Evolutionary conservation across 1,139 yeast species (phyloP), one percentile per base, ranked within the genome.

Genomic region (Scheffersomyces lignicola): DNA sequence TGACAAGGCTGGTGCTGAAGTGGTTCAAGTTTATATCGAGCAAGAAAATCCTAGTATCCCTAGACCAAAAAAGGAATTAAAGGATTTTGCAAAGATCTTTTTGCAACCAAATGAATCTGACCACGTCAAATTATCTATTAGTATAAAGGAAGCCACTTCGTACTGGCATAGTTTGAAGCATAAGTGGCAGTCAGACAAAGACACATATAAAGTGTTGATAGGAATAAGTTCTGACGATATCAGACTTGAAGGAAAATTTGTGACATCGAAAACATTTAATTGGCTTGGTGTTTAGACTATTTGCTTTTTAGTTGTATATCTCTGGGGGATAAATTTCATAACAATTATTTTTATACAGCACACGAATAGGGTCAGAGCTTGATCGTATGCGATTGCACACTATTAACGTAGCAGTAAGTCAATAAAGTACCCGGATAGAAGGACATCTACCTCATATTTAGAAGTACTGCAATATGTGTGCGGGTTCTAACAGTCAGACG

Each of bases 1-100:
- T 8, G 43, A 48, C 6, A 34, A 52, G 10, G 58, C 50, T n/a
- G 79, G 79, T 20, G 54, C 61, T 13, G 78, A 73, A 43, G 69
- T 62, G 21, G 68, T 69, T 6, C 80, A 74, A 50, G 50, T 71
- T 14, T 74, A 73, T 46, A 49, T 74, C 29, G 45, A 54, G 22
- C 73, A 70, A 39, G 47, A 52, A n/a, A 55, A 54, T 18, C 62
- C 78, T 5, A 51, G 58, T 25, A 58, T 73, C 33, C 60, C 60
- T 24, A 68, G 83, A 46, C 81, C 83, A 10, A 51, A 62, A 12
- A 78, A 78, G 52, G 83, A 78, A 47, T 64, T 78, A 48, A 76
- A 72, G 52, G 80, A 71, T 28, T 78, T 73, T 47, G 67, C 58
- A 28, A 78, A 78, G 54, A 70, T 76, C 16, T 2, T 3, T 18